Evolutionary conservation across 139 green algal species (phyloP), one percentile per base, ranked within the genome.

Genomic region (Pseudopediastrum boryanum): DNA sequence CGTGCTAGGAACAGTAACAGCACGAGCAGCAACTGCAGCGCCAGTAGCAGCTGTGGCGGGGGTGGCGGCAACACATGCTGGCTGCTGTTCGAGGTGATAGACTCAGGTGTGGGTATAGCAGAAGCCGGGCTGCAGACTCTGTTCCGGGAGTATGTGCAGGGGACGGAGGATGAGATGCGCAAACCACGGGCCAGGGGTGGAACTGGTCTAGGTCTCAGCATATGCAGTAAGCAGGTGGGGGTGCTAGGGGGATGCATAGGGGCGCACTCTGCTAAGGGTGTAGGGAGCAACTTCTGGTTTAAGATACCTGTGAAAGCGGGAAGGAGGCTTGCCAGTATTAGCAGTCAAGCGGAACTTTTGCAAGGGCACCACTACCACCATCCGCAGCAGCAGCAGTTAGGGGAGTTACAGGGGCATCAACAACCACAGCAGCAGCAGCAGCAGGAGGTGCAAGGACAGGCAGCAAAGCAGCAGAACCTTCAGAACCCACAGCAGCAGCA

Each of bases 211-310:
- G 89, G 90, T 23, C 81, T 89, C 27, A 83, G 75, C 85, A 95
- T 95, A 79, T 94, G 90, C 85, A 87, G 71, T 73, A 94, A 93
- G 80, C 91, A 95, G 87, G 84, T 84, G 48, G 5, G 69, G 3
- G 91, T 94, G 75, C 83, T 96, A 66, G 92, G 92, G n/a, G 92
- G 92, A 12, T 72, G 82, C 42, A 92, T 96, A 9, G 92, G 92
- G 5, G 92, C 91, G 6, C 83, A 94, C 70, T 93, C 88, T 23
- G 78, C 80, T 38, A 51, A 69, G 4, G 75, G 44, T 63, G 39
- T 65, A 4, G 92, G 92, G 71, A 89, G 77, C 38, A 87, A 83
- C 48, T 96, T 96, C 78, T 96, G 92, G 92, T 95, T 96, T 80
- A 92, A 83, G 59, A 86, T 94, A 1, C 92, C 71, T 73, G 89